Evolutionary conservation across 1,284 basidiomycete genomes (phyloP), one percentile per base, ranked within the genome.

Genomic region (Puccinia coronata): DNA sequence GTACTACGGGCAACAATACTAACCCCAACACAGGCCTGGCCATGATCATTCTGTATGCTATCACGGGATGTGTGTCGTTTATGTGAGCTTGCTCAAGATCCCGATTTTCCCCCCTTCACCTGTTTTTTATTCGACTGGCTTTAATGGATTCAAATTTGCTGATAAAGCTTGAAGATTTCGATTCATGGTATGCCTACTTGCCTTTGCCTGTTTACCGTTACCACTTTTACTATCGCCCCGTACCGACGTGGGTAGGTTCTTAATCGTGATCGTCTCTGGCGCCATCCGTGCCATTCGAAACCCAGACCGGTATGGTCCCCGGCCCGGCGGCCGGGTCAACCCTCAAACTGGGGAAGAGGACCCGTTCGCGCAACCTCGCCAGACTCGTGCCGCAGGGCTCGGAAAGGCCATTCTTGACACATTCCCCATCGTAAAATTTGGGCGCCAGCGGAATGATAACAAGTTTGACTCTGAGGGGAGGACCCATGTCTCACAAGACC

Each of bases 391-490:
- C 0, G 88, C 90, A 57, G 93, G 95, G 1, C 88, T 97, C 71
- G 92, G 92, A 0, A 91, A 93, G 43, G 95, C 95, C 36, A 94
- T 97, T 79, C 88, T 97, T 77, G 95, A 97, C 84, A 96, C 95
- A 0, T 97, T 97, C 88, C 95, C 95, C 0, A 88, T 96, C 81
- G 91, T 96, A 86, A 94, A 95, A 86, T 97, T 95, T 85, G 90
- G 90, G 65, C 83, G 86, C 23, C 55, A 74, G 28, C n/a, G 82
- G 23, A 55, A 72, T 25, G 43, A 43, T 49, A 2, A 20, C 81
- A 41, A 59, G 79, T 3, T 57, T 25, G 67, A 69, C 16, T 36
- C 71, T 34, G 73, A 49, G 20, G 73, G 82, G 23, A 73, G 53
- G 31, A 39, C 14, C 8, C 41, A 77, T 20, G 67, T 72, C 28